phyloP scores from a whole-genome alignment of 495 filamentous ascomycete genomes.

The Endocarpon pusillum region DNA sequence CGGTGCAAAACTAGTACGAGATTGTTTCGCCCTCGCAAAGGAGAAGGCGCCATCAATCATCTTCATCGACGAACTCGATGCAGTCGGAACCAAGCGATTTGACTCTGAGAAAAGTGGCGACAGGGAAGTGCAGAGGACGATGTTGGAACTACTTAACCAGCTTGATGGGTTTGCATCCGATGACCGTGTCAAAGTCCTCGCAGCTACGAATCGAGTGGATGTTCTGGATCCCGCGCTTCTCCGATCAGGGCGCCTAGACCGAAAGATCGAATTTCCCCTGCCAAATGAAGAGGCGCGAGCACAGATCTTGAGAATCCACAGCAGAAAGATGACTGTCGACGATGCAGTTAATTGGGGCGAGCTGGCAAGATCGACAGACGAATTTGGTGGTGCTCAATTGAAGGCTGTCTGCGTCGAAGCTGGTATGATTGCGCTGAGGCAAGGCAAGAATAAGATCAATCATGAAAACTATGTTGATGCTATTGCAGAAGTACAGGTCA shows the following conservation, averaged over 20 bases:
- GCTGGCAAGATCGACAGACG: constrained; percentile 90
- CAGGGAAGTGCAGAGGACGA: constrained; percentile 94
- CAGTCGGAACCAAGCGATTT: constrained; percentile 95
- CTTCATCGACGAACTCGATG: constrained; percentile 98
- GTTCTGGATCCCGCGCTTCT: constrained; percentile 91
- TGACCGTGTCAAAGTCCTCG: constrained; percentile 95
- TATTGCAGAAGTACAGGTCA: constrained; percentile 89
- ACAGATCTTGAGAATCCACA: constrained; percentile 95
- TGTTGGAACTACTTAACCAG: constrained; percentile 98
- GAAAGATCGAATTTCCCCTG: constrained; percentile 98
- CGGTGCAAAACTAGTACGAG: constrained; percentile 91
- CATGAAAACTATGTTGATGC: constrained; percentile 99
- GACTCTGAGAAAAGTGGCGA: constrained; percentile 98
- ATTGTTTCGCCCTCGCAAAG: constrained; percentile 94
- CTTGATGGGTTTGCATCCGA: constrained; percentile 98
- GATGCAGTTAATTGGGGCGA: constrained; percentile 91
- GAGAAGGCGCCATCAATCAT: constrained; percentile 98
- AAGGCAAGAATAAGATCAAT: constrained; percentile 81
- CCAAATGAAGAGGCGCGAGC: constrained; percentile 98
- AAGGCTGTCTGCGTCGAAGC: constrained; percentile 99
- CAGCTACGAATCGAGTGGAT: constrained; percentile 94
- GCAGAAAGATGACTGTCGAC: constrained; percentile 94
- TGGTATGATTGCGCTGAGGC: constrained; percentile 94
- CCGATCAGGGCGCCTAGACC: constrained; percentile 84
- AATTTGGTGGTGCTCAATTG: constrained; percentile 93